Base-by-base conservation (phyloP, 2,329 filamentous ascomycete species). In the Penicillium occitanis region DNA sequence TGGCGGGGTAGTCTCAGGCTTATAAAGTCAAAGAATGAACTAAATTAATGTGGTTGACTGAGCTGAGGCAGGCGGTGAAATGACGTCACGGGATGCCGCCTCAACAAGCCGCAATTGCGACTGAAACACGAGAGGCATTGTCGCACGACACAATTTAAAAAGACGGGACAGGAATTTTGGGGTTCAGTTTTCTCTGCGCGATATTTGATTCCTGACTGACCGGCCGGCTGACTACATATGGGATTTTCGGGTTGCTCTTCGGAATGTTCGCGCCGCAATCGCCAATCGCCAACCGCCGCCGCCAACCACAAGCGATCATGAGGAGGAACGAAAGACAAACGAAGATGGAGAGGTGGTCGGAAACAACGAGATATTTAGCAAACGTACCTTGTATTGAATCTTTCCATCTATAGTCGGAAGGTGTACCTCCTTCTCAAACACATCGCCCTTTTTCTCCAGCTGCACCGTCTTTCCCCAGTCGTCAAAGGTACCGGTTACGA, bases 401-500 rank as follows among this genome's bases (percentile, higher is more conserved):
- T 95, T 97, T 69, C 89, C 83, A 59, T 83, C 81, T 17, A 83
- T 81, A 64, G 87, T 82, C 60, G 90, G 83, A 40, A 98, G 84
- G 63, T 87, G 82, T 67, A 99, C 92, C 40, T 87, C 87, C 84
- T 97, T 97, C 80, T 90, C 85, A 79, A 96, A 96, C 69, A 78
- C 77, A 59, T 88, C 83, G 75, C 86, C 90, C 48, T 88, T 85
- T 81, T 92, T 92, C 58, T 93, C 88, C 66, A 99, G 86, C 82
- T 91, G 87, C 78, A 94, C 87, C 65, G 88, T 92, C 84, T 95
- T 94, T 71, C 86, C 86, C 95, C 95, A 99, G 82, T 92, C 86
- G 81, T 98, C 94, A 77, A 98, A 98, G 69, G 91, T 94, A 77
- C 95, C 95, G 48, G 94, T 98, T 73, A 98, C 95, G 80, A 90